Conservation (phyloP, 257 asterid genomes). For the Schizonepeta tenuifolia region DNA sequence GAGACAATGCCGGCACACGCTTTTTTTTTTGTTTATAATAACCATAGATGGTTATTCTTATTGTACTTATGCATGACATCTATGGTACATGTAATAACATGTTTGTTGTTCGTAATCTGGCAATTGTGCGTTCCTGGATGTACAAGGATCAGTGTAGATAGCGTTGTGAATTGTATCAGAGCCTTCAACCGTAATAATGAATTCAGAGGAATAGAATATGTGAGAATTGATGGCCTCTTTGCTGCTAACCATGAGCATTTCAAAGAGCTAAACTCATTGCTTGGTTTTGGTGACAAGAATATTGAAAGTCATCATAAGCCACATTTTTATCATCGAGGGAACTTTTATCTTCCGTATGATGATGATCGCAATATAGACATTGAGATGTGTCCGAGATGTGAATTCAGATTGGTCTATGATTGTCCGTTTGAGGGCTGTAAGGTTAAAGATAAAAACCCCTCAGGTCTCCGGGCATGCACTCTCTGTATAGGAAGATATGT, state of each 20-base stretch:
- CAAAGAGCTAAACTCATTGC: constrained; percentile 51
- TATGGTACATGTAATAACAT: no score
- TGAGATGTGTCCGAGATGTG: constrained; percentile 76
- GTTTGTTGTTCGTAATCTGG: constrained; percentile 32
- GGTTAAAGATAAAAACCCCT: constrained; percentile 42
- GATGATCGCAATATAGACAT: constrained; percentile 80
- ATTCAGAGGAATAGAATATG: constrained; percentile 52
- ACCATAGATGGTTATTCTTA: no score
- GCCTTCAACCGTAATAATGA: constrained; percentile 45
- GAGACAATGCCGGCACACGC: no score
- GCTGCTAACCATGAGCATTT: constrained; percentile 60
- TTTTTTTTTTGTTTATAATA: no score
- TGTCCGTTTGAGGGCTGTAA: constrained; percentile 78
- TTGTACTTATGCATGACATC: no score
- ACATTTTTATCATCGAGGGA: no score
- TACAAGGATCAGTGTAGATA: constrained; percentile 65
- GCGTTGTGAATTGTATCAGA: constrained; percentile 55
- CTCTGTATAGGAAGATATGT: constrained; percentile 72
- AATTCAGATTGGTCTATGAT: constrained; percentile 72
- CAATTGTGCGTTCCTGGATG: constrained; percentile 87
- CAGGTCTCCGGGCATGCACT: constrained; percentile 62
- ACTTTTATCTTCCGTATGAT: constrained; percentile 55
- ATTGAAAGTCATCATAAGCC: constrained; percentile 46
- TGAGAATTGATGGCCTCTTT: constrained; percentile 69
- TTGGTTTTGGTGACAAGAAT: constrained; percentile 40